Evolutionary conservation across 148 eudicot species (phyloP).

Genomic region (Rhododendron ferrugineum): DNA sequence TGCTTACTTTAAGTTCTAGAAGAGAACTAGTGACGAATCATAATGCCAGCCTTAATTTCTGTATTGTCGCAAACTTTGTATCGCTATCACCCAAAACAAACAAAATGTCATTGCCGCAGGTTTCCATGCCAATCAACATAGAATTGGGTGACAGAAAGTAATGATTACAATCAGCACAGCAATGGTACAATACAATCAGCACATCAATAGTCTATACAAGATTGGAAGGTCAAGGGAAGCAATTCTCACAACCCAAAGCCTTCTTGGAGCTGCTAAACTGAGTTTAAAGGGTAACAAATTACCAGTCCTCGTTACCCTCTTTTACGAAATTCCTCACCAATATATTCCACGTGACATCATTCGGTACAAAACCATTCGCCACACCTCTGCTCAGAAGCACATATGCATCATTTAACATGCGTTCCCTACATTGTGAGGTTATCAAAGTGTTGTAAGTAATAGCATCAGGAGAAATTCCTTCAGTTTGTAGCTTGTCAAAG

Average conservation of each 20-base stretch:
- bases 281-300: slow-evolving; percentile 13
- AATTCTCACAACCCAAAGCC: not conserved
- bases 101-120: not conserved
- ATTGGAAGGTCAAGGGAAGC: not conserved
- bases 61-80: not conserved
- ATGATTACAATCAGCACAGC: not conserved
- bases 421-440: slow-evolving; percentile 49
- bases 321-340: slow-evolving; percentile 41
- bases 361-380: slow-evolving; percentile 63
- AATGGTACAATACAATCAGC: no score
- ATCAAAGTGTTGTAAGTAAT: slow-evolving; percentile 81
- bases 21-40: not conserved
- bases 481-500: slow-evolving; percentile 53
- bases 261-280: not conserved
- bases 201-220: not conserved
- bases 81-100: not conserved
- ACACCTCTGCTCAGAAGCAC: slow-evolving; percentile 55
- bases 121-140: not conserved
- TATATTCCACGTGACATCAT: slow-evolving; percentile 68
- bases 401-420: slow-evolving; percentile 61
- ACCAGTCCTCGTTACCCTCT: slow-evolving; percentile 21
- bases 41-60: not conserved
- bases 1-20: not conserved
- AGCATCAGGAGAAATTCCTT: slow-evolving; percentile 66
- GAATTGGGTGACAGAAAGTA: not conserved